Evolutionary conservation across 2,329 filamentous ascomycete genomes (phyloP), one percentile per base, ranked within the genome.

Genomic region (Aspergillus aculeatus): DNA sequence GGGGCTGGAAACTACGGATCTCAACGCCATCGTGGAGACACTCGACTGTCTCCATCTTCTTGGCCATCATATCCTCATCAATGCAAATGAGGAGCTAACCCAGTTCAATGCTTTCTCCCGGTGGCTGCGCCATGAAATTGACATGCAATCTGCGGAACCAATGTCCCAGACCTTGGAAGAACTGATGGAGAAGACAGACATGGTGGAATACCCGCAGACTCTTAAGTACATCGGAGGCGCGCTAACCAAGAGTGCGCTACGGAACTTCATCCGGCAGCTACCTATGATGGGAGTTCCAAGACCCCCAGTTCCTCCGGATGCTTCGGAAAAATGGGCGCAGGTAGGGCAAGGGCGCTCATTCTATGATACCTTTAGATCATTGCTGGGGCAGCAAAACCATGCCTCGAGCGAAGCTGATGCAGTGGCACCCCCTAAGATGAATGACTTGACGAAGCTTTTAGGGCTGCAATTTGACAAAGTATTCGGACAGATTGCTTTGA

Each of bases 41-140:
- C 79, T 94, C 29, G 86, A 89, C 59, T 91, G 88, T 63, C 80
- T 97, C n/a, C 87, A 86, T 50, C 79, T 96, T 4, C 81, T 93
- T 0, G 86, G 86, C 0, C 87, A 96, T 71, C 89, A 87, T 56
- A 83, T 94, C 2, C 79, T 96, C 14, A 80, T 87, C 5, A 82
- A 87, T 57, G 84, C 89, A 29, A 88, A 90, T 70, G 86, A 90
- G 57, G 94, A 98, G 74, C 83, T 94, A 16, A 83, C 87, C 26
- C 84, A 92, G 53, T 98, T 96, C 68, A 74, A 80, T 2, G 83
- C 86, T 5, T 98, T 97, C 71, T 93, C 91, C 0, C 82, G 83
- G 56, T 98, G 94, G 94, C 80, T 98, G 54, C 86, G 88, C 35
- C 85, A 92, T 68, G 88, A 93, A 69, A 94, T 96, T 60, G 91